phyloP scores from a whole-genome alignment of 2,329 filamentous ascomycete genomes.

The Diaporthe sp. region DNA sequence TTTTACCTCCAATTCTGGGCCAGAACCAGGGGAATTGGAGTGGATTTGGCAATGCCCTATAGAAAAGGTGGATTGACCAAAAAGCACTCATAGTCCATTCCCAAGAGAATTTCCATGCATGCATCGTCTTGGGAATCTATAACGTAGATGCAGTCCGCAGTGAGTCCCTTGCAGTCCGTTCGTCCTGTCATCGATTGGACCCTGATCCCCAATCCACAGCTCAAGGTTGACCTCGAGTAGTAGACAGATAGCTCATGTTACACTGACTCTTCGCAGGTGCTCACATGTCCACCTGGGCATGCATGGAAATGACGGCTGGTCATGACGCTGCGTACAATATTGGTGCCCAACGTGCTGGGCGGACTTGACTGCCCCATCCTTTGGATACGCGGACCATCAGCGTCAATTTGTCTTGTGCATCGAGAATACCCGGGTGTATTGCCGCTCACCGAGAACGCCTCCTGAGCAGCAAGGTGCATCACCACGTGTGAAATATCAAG shows the following conservation, averaged over 20 bases:
- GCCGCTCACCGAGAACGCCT: constrained; percentile 22
- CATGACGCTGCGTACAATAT: neutral
- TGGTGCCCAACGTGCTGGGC: neutral
- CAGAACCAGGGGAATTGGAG: neutral
- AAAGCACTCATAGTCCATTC: neutral
- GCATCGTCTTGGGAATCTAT: neutral
- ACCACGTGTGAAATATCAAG: neutral
- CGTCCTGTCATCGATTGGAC: neutral
- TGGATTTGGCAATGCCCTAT: neutral
- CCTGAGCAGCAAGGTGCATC: neutral
- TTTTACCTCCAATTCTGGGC: constrained; percentile 25
- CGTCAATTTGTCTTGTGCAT: neutral
- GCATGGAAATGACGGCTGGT: too few species aligned
- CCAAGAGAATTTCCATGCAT: neutral
- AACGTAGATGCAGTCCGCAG: neutral
- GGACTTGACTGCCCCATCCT: neutral
- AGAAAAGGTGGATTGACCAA: neutral
- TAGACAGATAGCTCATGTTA: neutral
- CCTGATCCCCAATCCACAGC: neutral
- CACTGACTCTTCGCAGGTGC: neutral
- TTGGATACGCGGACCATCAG: neutral
- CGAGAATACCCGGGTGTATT: neutral
- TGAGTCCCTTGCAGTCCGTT: too few species aligned
- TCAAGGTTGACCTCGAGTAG: neutral
- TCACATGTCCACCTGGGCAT: neutral